These are phyloP conservation scores for Stylosanthes scabra DNA, from an alignment of 331 rosid species.

Conservation along the genomic window DNA sequence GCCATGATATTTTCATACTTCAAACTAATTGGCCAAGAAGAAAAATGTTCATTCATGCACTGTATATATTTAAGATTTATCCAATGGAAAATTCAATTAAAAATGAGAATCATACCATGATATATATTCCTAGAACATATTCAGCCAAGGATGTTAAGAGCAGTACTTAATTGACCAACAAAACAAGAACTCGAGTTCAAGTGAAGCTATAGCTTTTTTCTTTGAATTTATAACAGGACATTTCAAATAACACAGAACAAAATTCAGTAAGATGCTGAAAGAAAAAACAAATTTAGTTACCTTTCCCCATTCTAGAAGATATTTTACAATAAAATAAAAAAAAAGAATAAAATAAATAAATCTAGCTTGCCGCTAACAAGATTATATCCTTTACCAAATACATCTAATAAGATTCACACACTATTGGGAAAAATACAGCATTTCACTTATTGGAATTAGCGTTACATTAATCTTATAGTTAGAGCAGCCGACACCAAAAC, in stretches of 20 bases:
- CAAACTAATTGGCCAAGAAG: constrained; percentile 1
- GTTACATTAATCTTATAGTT: neutral
- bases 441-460: neutral
- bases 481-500: no score
- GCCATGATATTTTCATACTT: constrained; percentile 5
- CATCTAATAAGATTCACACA: constrained; percentile 1
- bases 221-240: constrained; percentile 1
- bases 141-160: neutral
- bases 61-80: constrained; percentile 10
- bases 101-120: constrained; percentile 8
- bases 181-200: constrained; percentile 12
- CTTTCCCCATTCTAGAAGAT: neutral
- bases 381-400: neutral
- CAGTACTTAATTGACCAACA: constrained; percentile 13
- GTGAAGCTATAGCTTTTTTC: neutral
- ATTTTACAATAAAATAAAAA: neutral
- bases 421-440: neutral
- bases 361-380: neutral
- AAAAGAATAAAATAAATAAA: neutral
- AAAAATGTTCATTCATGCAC: constrained; percentile 2
- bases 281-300: constrained; percentile 4
- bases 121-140: constrained; percentile 15
- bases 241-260: constrained; percentile 13
- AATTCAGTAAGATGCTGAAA: constrained; percentile 9
- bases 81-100: constrained; percentile 20